Percentiles rank a stretch among this genome's conserved stretches.
Evolutionary conservation across 768 basidiomycete genomes (phyloP).

Genomic region (Tricholoma sp.): DNA sequence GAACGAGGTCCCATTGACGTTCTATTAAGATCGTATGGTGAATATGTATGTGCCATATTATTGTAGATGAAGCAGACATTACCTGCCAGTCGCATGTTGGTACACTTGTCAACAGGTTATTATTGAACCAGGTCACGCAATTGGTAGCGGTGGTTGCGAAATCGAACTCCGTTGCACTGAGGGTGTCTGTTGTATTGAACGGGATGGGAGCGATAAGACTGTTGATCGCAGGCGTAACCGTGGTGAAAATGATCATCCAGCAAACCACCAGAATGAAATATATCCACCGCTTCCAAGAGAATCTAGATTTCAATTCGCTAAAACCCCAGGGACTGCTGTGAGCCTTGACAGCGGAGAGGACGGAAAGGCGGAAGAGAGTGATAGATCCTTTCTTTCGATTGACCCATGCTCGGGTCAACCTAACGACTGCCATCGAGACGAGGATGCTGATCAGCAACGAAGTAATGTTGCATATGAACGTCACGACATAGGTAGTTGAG

Average conservation of each 20-base stretch:
- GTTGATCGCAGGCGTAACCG: background rate
- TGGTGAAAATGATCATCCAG: background rate
- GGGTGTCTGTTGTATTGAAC: constrained; percentile 4
- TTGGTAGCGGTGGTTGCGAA: constrained; percentile 12
- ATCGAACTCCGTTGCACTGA: constrained; percentile 15
- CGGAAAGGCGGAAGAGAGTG: background rate
- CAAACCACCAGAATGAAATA: background rate
- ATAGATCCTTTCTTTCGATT: no score
- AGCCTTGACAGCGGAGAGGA: background rate
- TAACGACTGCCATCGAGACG: no score
- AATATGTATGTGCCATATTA: no score
- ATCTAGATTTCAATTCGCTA: background rate
- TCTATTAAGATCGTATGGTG: no score
- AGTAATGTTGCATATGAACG: background rate
- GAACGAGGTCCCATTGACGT: no score
- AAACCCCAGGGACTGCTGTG: background rate
- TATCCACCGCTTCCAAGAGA: background rate
- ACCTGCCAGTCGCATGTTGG: background rate
- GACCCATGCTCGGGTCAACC: no score
- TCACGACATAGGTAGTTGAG: background rate
- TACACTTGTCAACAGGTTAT: constrained; percentile 2
- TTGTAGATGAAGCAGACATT: background rate
- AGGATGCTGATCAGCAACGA: no score
- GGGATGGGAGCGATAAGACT: constrained; percentile 3
- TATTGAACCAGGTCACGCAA: constrained; percentile 11